These are phyloP conservation scores for Pseudotulostoma volvatum DNA, from an alignment of 495 filamentous ascomycete genomes.

Conservation along the genomic window DNA sequence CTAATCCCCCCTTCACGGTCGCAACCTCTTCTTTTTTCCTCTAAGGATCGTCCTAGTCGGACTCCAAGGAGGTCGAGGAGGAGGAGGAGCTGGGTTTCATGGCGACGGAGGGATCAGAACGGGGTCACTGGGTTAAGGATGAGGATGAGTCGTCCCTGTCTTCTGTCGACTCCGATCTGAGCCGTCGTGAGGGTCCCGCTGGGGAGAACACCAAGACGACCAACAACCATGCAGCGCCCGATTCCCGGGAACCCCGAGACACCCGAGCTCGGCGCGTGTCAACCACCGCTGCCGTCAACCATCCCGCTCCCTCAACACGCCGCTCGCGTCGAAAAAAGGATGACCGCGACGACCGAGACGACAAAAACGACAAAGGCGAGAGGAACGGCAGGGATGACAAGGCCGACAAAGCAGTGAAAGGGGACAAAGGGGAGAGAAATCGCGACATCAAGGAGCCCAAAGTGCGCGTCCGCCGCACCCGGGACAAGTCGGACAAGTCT, in stretches of 20 bases:
- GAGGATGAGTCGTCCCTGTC: conserved; percentile 4
- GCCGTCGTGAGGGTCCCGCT: conserved; percentile 8
- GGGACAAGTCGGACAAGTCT: conserved; percentile 22
- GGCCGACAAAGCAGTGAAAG: conserved; percentile 1
- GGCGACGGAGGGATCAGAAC: conserved; percentile 3
- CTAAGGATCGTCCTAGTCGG: background rate
- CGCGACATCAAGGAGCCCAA: conserved; percentile 12
- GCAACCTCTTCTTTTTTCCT: background rate
- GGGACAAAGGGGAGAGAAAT: conserved; percentile 4
- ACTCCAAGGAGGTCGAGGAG: conserved; percentile 5
- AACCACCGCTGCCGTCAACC: conserved; percentile 5
- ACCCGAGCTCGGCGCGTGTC: conserved; percentile 17
- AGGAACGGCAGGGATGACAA: conserved; percentile 14
- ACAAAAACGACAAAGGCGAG: conserved; percentile 12
- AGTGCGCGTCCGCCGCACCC: conserved; percentile 20
- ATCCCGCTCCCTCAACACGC: conserved; percentile 7
- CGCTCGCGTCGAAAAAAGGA: conserved; percentile 35
- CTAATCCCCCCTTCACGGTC: background rate
- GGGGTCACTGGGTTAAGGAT: conserved; percentile 6
- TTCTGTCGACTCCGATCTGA: conserved; percentile 6
- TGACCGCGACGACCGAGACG: conserved; percentile 19
- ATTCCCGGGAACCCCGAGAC: conserved; percentile 7
- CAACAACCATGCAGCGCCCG: conserved; percentile 4
- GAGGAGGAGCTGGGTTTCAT: background rate
- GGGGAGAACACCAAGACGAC: conserved; percentile 4